Base-by-base conservation (phyloP, 192 early-diverging fungal species). In the Funneliformis mosseae region DNA sequence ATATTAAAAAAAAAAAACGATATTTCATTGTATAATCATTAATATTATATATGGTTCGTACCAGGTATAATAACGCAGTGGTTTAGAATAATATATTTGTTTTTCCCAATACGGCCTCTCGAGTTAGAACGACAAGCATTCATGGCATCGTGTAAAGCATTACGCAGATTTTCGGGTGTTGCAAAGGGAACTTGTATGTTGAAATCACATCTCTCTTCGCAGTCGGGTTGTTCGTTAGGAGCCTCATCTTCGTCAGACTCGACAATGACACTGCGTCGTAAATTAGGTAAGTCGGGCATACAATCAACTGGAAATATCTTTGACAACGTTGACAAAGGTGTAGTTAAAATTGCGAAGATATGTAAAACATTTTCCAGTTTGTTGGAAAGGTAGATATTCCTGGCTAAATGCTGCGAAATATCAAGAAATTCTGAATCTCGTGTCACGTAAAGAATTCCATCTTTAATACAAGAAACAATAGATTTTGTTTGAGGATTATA, bases 261-360 rank as follows among this genome's bases (percentile, higher is more conserved):
- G 12, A 41, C 38, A 70, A n/a, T n/a, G n/a, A 70, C 7, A 70
- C 8, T 33, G 1, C 10, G 33, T 3, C 76, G 45, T 84, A 5
- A 16, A 0, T 55, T 55, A 21, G 50, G 0, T 88, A 63, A 84
- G 84, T 21, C 83, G 86, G 63, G 83, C 86, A 89, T 92, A 63
- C 90, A 88, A 66, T 90, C 89, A 12, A 91, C 89, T 48, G 88
- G 89, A 55, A 87, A 85, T 94, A 48, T 25, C 39, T 70, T 69
- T 41, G 46, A 71, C 4, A 79, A 63, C 14, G 1, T 60, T 14
- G 0, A 5, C 16, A 71, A 28, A 27, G 68, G 33, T 0, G 23
- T 55, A 5, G 33, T 79, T 27, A 79, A 59, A 12, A 69, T 6
- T 11, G 27, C 42, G 18, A 25, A 28, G n/a, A 79, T 9, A 46